These are phyloP conservation scores for Onygenales sp. DNA, from an alignment of 2,329 filamentous ascomycete species.

Conservation along the genomic window DNA sequence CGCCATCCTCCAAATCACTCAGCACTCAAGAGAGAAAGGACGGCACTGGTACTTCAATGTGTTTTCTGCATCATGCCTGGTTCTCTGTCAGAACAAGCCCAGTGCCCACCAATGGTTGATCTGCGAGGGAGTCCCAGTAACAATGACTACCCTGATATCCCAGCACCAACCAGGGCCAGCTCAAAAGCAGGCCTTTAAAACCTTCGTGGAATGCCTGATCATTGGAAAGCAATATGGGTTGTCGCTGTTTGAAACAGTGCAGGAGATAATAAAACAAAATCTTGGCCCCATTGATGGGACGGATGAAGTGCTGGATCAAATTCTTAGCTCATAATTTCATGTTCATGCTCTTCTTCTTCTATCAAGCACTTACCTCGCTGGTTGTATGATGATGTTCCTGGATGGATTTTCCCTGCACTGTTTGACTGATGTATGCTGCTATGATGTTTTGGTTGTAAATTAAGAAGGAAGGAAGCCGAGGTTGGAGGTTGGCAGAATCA, in stretches of 20 bases:
- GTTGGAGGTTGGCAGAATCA: no score
- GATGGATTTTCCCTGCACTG: no score
- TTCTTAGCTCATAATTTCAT: background rate
- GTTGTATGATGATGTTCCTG: no score
- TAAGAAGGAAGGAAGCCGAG: no score
- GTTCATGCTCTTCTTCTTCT: no score
- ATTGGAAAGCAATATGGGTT: slow-evolving; percentile 14
- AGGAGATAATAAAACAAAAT: slow-evolving; percentile 7
- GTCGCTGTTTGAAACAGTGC: slow-evolving; percentile 1
- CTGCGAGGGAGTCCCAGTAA: slow-evolving; percentile 12
- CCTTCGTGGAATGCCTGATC: slow-evolving; percentile 14
- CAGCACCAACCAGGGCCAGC: slow-evolving; percentile 6
- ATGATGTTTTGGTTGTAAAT: no score
- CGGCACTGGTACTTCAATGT: slow-evolving; percentile 13
- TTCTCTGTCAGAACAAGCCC: slow-evolving; percentile 15
- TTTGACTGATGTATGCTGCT: no score
- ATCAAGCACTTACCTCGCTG: no score
- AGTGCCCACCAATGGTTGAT: slow-evolving; percentile 15
- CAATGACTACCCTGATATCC: slow-evolving; percentile 8
- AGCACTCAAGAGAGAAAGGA: slow-evolving; percentile 13
- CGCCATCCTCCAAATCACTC: slow-evolving; percentile 19
- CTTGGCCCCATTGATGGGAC: background rate
- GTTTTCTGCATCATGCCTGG: slow-evolving; percentile 14
- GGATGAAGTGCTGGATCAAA: background rate
- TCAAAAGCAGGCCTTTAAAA: slow-evolving; percentile 12